A percentile compares a stretch with the other conserved stretches of the same genome.
Evolutionary conservation across 2,329 filamentous ascomycete genomes (phyloP).

Genomic region (Verticillium albo-atrum): DNA sequence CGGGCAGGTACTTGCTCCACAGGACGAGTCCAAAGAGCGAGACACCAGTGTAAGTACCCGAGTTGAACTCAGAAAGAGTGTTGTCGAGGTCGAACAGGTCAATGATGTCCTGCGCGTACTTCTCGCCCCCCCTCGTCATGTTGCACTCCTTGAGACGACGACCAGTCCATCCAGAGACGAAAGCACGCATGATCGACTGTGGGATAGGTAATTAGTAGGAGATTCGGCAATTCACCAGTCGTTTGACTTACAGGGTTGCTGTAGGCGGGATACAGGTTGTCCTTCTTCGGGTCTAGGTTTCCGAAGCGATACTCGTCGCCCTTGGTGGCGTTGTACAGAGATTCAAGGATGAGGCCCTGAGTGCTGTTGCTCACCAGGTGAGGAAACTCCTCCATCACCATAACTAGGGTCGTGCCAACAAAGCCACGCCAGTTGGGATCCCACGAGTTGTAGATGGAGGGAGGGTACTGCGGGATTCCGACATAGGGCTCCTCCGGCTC

Average conservation of each 20-base stretch:
- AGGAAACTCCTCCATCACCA: slow-evolving; percentile 55
- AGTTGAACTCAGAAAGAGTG: slow-evolving; percentile 60
- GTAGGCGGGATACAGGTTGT: slow-evolving; percentile 60
- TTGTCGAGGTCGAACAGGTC: slow-evolving; percentile 49
- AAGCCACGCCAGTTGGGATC: slow-evolving; percentile 64
- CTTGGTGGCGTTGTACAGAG: slow-evolving; percentile 48
- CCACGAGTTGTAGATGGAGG: slow-evolving; percentile 52
- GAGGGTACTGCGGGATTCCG: slow-evolving; percentile 43
- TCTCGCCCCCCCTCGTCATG: slow-evolving; percentile 53
- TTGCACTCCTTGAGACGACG: slow-evolving; percentile 48
- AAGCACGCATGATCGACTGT: slow-evolving; percentile 56
- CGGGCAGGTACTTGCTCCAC: slow-evolving; percentile 55
- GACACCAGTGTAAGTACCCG: slow-evolving; percentile 59
- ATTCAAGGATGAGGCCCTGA: slow-evolving; percentile 42
- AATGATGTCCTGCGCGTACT: slow-evolving; percentile 50
- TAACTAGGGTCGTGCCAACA: slow-evolving; percentile 53
- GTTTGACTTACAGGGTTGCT: slow-evolving; percentile 43
- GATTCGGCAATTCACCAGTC: too few species aligned
- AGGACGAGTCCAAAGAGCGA: slow-evolving; percentile 54
- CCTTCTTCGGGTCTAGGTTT: slow-evolving; percentile 50
- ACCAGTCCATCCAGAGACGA: slow-evolving; percentile 56
- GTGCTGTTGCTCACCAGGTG: slow-evolving; percentile 34
- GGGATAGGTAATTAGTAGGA: background rate
- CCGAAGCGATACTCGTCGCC: slow-evolving; percentile 60
- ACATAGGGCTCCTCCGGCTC: slow-evolving; percentile 55